Conservation (phyloP, 2,329 filamentous ascomycete species). For the Fusarium continuum region DNA sequence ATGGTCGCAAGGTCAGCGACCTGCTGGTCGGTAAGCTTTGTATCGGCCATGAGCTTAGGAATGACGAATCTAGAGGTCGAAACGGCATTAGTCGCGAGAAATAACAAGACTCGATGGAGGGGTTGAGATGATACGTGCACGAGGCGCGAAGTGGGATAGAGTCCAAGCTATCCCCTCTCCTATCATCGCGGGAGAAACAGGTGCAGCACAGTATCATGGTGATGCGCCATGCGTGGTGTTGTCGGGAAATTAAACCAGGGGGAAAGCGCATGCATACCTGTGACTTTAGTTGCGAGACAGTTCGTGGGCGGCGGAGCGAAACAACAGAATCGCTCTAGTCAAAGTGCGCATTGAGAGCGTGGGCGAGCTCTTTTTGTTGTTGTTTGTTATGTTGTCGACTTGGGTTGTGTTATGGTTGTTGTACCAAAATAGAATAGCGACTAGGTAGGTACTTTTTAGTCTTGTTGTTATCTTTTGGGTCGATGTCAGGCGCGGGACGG, state of each 20-base stretch:
- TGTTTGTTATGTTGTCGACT: slow-evolving; percentile 18
- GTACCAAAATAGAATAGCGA: slow-evolving; percentile 17
- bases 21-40: slow-evolving; percentile 66
- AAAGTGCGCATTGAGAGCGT: slow-evolving; percentile 39
- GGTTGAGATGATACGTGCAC: slow-evolving; percentile 17
- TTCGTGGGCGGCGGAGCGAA: slow-evolving; percentile 29
- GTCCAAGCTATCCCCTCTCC: slow-evolving; percentile 12
- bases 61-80: slow-evolving; percentile 31
- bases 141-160: slow-evolving; percentile 29
- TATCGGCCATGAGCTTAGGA: slow-evolving; percentile 58
- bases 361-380: slow-evolving; percentile 9
- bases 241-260: slow-evolving; percentile 18
- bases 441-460: neutral
- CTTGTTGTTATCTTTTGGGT: slow-evolving; percentile 23
- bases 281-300: slow-evolving; percentile 25
- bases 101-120: slow-evolving; percentile 3
- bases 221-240: slow-evolving; percentile 30
- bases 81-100: slow-evolving; percentile 14
- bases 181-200: neutral
- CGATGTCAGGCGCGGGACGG: slow-evolving; percentile 26
- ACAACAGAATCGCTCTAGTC: slow-evolving; percentile 16
- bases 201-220: slow-evolving; percentile 14
- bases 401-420: slow-evolving; percentile 25
- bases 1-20: slow-evolving; percentile 63
- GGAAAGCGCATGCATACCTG: slow-evolving; percentile 27